Conservation (phyloP, 1,139 yeast genomes). For the Sugiyamaella japonica region DNA sequence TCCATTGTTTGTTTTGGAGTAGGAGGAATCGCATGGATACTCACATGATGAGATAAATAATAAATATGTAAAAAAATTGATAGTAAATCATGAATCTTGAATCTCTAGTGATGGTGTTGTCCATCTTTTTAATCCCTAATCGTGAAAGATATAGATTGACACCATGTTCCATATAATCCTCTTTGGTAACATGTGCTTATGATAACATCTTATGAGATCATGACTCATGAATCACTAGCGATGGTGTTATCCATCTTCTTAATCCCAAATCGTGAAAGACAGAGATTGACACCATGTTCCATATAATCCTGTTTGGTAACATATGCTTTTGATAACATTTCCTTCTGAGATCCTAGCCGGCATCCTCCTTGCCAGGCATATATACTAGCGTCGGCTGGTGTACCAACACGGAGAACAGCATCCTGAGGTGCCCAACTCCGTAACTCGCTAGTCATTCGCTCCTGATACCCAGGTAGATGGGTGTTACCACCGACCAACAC, state of each 20-base stretch:
- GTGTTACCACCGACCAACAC: slow-evolving; percentile 82
- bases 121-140: slow-evolving; percentile 31
- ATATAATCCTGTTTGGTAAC: slow-evolving; percentile 76
- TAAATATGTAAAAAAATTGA: not conserved
- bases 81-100: not conserved
- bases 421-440: slow-evolving; percentile 39
- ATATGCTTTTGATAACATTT: slow-evolving; percentile 52
- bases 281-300: slow-evolving; percentile 69
- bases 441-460: slow-evolving; percentile 50
- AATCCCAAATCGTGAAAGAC: slow-evolving; percentile 31
- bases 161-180: slow-evolving; percentile 87
- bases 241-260: slow-evolving; percentile 24
- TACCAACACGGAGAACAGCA: slow-evolving; percentile 49
- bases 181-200: slow-evolving; percentile 62
- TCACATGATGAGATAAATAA: slow-evolving; percentile 18
- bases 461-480: slow-evolving; percentile 63
- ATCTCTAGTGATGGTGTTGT: slow-evolving; percentile 7
- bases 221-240: not conserved
- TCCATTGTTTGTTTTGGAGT: slow-evolving; percentile 48
- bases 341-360: slow-evolving; percentile 52
- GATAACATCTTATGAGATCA: slow-evolving; percentile 51
- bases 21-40: slow-evolving; percentile 46
- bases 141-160: slow-evolving; percentile 40
- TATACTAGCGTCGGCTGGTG: slow-evolving; percentile 46
- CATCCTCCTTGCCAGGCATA: slow-evolving; percentile 62